phyloP scores from a whole-genome alignment of 768 basidiomycete genomes.

The Collybia mongolica region DNA sequence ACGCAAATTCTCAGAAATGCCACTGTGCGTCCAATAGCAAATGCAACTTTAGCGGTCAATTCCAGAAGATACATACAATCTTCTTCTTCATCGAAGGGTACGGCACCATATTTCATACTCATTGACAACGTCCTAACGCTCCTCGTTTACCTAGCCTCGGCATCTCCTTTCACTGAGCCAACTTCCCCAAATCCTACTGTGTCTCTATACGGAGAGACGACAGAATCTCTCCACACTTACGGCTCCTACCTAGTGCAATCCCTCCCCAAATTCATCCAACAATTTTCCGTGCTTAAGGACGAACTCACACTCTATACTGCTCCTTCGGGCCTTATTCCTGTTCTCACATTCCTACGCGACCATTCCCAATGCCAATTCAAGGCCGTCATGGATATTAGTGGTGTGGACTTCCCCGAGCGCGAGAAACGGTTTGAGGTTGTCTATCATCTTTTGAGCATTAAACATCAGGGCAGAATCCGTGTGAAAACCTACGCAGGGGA shows the following conservation, averaged over 20 bases:
- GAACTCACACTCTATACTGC: conserved; percentile 89
- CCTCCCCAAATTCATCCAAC: conserved; percentile 96
- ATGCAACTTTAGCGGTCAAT: conserved; percentile 19
- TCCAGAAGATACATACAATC: conserved; percentile 45
- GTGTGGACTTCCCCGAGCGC: conserved; percentile 92
- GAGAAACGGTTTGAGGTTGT: conserved; percentile 96
- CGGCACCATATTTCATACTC: neutral
- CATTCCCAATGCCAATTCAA: conserved; percentile 97
- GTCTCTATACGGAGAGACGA: conserved; percentile 67
- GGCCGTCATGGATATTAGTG: conserved; percentile 88
- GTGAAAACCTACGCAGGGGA: conserved; percentile 98
- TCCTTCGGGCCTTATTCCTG: conserved; percentile 79
- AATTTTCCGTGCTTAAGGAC: conserved; percentile 96
- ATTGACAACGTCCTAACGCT: neutral
- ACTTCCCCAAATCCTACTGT: conserved; percentile 87
- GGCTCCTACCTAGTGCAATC: conserved; percentile 92
- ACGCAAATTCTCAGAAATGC: conserved; percentile 41
- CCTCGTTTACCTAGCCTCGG: conserved; percentile 42
- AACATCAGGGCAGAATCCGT: conserved; percentile 79
- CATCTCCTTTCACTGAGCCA: conserved; percentile 83
- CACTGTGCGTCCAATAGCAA: conserved; percentile 29
- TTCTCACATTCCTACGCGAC: conserved; percentile 91
- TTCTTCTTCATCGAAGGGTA: conserved; percentile 50
- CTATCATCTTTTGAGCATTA: conserved; percentile 87
- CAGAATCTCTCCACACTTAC: conserved; percentile 83